These are phyloP conservation scores for Daedalea quercina DNA, from an alignment of 768 basidiomycete genomes.

Conservation along the genomic window DNA sequence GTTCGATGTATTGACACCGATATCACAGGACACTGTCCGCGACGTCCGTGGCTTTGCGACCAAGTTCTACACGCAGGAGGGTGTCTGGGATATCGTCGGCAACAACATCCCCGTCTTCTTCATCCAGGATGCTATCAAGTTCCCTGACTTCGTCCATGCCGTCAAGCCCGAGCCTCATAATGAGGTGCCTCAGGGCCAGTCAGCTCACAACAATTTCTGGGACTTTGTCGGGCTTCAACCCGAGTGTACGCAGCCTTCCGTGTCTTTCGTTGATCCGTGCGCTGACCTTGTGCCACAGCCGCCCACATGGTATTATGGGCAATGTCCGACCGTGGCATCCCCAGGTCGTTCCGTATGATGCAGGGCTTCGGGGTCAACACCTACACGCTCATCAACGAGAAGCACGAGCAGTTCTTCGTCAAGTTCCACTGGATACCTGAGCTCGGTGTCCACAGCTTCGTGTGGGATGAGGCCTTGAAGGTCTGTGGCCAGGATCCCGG, in stretches of 20 bases:
- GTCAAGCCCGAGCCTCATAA: conserved; percentile 83
- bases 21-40: conserved; percentile 57
- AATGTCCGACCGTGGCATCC: conserved; percentile 81
- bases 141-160: conserved; percentile 81
- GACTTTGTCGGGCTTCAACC: conserved; percentile 72
- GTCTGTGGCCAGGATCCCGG: conserved; percentile 78
- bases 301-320: conserved; percentile 79
- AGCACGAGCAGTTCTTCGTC: conserved; percentile 71
- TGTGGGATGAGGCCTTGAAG: conserved; percentile 91
- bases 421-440: conserved; percentile 85
- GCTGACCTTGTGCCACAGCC: conserved; percentile 24
- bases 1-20: neutral
- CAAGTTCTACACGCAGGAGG: conserved; percentile 80
- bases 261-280: conserved; percentile 2
- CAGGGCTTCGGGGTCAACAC: conserved; percentile 89
- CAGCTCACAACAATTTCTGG: conserved; percentile 84
- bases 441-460: conserved; percentile 74
- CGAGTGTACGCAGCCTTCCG: conserved; percentile 36
- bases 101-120: conserved; percentile 82
- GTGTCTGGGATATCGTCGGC: conserved; percentile 86
- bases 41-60: conserved; percentile 85
- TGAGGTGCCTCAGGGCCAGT: conserved; percentile 65
- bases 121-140: conserved; percentile 78
- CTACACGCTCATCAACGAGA: conserved; percentile 62
- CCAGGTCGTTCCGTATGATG: conserved; percentile 84